Conservation (phyloP, 163 green algal genomes). For the Scenedesmus sp. region DNA sequence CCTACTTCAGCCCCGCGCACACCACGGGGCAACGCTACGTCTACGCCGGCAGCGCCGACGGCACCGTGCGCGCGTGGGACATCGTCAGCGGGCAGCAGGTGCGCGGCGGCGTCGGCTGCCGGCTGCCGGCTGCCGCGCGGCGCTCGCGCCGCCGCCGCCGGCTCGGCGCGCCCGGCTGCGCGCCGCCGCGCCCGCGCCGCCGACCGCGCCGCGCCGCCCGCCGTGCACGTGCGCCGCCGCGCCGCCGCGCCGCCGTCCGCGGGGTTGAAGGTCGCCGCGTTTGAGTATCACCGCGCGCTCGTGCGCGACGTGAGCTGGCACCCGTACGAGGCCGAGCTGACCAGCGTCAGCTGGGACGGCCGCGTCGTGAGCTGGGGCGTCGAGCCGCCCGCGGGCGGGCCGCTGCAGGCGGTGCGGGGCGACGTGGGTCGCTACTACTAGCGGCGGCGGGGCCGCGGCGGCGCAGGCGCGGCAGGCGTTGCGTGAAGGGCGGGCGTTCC, state of each 20-base stretch:
- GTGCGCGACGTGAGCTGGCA: constrained; percentile 57
- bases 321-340: constrained; percentile 50
- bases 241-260: background rate
- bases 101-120: background rate
- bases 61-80: constrained; percentile 81
- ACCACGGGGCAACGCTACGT: constrained; percentile 86
- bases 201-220: background rate
- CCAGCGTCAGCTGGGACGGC: constrained; percentile 48
- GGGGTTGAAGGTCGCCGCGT: constrained; percentile 17
- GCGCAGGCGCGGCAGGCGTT: too few species aligned
- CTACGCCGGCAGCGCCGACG: constrained; percentile 79
- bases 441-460: background rate
- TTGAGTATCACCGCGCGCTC: constrained; percentile 36
- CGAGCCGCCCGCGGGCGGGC: background rate
- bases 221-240: background rate
- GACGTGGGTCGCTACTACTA: background rate
- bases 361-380: constrained; percentile 29
- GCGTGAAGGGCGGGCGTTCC: too few species aligned
- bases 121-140: background rate
- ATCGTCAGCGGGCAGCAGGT: constrained; percentile 63
- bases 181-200: too few species aligned
- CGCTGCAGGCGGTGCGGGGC: background rate
- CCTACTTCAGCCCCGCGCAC: constrained; percentile 86
- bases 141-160: background rate
- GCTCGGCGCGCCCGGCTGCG: too few species aligned